Evolutionary conservation across 1,284 basidiomycete genomes (phyloP).

Genomic region (Rhodofomes roseus): DNA sequence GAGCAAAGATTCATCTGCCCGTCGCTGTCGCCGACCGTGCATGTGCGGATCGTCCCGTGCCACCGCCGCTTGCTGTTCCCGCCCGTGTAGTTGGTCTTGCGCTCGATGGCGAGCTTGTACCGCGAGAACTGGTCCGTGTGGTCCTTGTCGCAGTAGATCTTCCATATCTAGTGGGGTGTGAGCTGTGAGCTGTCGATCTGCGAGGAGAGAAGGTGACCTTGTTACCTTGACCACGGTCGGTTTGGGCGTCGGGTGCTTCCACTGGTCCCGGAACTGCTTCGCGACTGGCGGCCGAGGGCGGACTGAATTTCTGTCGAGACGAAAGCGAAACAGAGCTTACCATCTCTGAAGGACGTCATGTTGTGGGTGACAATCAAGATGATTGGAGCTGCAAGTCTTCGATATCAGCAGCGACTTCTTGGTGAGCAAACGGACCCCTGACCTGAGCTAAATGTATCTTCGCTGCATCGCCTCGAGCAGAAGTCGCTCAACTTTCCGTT

Average conservation of each 20-base stretch:
- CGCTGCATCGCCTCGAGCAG: not conserved
- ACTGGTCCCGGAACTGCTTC: not conserved
- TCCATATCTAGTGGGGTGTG: not conserved
- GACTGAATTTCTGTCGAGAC: not conserved
- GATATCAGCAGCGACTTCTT: no score
- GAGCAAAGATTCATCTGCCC: conserved; percentile 2
- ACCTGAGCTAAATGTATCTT: not conserved
- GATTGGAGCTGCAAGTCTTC: not conserved
- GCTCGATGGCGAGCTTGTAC: conserved; percentile 3
- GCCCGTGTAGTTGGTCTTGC: conserved; percentile 1
- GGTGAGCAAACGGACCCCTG: not conserved
- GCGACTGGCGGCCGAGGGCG: not conserved
- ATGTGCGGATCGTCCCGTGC: conserved; percentile 13
- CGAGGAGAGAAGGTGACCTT: not conserved
- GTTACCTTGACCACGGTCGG: not conserved
- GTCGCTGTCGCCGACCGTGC: conserved; percentile 9
- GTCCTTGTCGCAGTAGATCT: not conserved
- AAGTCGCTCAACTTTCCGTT: not conserved
- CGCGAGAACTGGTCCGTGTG: not conserved
- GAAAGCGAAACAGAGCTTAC: not conserved
- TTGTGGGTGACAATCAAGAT: not conserved
- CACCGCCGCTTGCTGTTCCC: conserved; percentile 11
- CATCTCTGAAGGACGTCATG: not conserved
- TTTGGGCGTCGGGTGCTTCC: not conserved
- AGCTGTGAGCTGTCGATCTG: not conserved